A percentile compares a stretch with the other conserved stretches of the same genome.
These are phyloP conservation scores for Sugiyamaella paludigena DNA, from an alignment of 1,139 yeast species.

Conservation along the genomic window DNA sequence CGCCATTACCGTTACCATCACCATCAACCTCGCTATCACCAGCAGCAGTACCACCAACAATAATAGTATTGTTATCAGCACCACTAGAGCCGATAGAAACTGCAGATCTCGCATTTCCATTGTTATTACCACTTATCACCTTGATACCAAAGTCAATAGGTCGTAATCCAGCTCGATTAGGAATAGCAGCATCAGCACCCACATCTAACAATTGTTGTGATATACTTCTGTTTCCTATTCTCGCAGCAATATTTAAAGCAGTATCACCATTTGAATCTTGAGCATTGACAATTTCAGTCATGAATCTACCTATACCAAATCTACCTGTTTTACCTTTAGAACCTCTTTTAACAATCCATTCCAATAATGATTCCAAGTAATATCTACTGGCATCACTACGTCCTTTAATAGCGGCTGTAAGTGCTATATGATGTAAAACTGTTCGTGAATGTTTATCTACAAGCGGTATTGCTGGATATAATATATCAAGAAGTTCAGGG, in stretches of 20 bases:
- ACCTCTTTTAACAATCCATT: slow-evolving; percentile 70
- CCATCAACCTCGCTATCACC: slow-evolving; percentile 9
- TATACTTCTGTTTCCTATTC: slow-evolving; percentile 78
- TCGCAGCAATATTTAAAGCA: slow-evolving; percentile 82
- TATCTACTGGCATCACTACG: slow-evolving; percentile 69
- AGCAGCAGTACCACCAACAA: too few species aligned
- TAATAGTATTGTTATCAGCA: not conserved
- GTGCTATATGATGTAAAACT: slow-evolving; percentile 87
- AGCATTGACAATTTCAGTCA: slow-evolving; percentile 65
- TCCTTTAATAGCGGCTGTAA: slow-evolving; percentile 70
- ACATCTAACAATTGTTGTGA: slow-evolving; percentile 78
- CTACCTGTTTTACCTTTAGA: slow-evolving; percentile 42
- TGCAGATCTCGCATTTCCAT: not conserved
- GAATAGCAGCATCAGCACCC: slow-evolving; percentile 76
- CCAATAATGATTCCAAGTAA: slow-evolving; percentile 72
- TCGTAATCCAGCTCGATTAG: slow-evolving; percentile 80
- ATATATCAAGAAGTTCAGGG: slow-evolving; percentile 63
- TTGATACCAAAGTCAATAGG: slow-evolving; percentile 79
- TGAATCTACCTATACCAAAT: slow-evolving; percentile 57
- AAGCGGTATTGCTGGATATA: slow-evolving; percentile 73
- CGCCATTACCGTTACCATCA: not conserved
- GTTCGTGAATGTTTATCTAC: slow-evolving; percentile 79
- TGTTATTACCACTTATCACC: not conserved
- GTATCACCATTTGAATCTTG: slow-evolving; percentile 86
- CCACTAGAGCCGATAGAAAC: too few species aligned